Evolutionary conservation across 257 asterid genomes (phyloP), one percentile per base, ranked within the genome.

Genomic region (Petunia axillaris): DNA sequence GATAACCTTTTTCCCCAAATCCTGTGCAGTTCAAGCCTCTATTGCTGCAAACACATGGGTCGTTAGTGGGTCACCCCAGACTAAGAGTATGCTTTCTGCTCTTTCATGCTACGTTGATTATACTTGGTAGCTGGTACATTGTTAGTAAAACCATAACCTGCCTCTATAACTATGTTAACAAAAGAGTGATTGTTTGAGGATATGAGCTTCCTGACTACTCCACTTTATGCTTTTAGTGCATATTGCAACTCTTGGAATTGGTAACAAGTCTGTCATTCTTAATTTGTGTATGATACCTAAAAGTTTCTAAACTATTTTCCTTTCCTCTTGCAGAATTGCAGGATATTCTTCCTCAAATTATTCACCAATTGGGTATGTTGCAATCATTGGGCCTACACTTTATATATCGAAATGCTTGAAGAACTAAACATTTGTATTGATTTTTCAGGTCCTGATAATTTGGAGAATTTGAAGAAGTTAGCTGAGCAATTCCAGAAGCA

Each of bases 41-140:
- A 85, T 92, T 64, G 92, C 93, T 55, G 95, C 97, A 83, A 92
- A 92, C 85, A 92, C 97, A 10, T 92, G 97, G 97, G 95, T 92
- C 81, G 97, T 92, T 52, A 92, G 97, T 64, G 97, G 97, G 41
- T 80, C 95, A 62, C 95, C 97, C 43, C 97, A 92, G 78, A 92
- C 91, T 53, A 92, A 92, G 87, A 92, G 95, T 90, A 90, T 11
- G 93, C 59, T 60, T 44, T 65, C 44, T 50, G 60, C 70, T 68
- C 38, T 60, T 59, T 62, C 50, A 11, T 15, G 4, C 5, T 68
- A 6, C 7, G 16, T 43, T 36, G 9, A 70, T 60, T 71, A 36
- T 63, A 2, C 44, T 48, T 15, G 58, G 15, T 57, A 14, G 66
- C 80, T 65, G 36, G 10, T 65, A 67, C 75, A 25, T 8, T 41